Evolutionary conservation across 441 rosid species (phyloP), one percentile per base, ranked within the genome.

Genomic region (Syzygium syzygioides): DNA sequence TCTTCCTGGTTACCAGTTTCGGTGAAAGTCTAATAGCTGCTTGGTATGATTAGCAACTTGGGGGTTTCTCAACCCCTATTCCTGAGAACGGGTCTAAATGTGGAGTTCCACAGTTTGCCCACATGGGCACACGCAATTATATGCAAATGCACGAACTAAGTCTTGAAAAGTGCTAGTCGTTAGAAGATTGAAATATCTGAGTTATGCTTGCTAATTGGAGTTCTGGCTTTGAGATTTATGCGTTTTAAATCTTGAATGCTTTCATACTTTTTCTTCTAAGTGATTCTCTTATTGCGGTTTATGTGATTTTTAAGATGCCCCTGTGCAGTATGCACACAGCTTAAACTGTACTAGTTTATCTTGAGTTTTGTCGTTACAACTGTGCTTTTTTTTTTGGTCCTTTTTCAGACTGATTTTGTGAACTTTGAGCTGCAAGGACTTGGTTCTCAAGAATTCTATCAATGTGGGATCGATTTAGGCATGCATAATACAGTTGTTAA

Each of bases 371-470:
- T 76, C 9, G 1, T 23, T 23, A 76, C 52, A 76, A 76, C 52
- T 76, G 83, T 37, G n/a, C 52, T 41, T 76, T 37, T 23, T 25
- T 25, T 23, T 25, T 37, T 71, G 6, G 17, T 76, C 83, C 76
- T 87, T 52, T 93, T 86, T 89, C 94, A 94, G 97, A 93, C 89
- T 55, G 90, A 85, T 88, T 86, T 90, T 56, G 92, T 88, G 87
- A 90, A 89, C 91, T 79, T 88, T 34, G 93, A 87, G 86, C 86
- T 91, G 85, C 94, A 90, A 48, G 92, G 86, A 87, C 91, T 88
- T 86, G 89, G 88, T 62, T 94, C 92, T 92, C 91, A 89, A 90
- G 94, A 88, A 89, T 92, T 93, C 89, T 93, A 93, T 92, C 91
- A 91, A 88, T 91, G 91, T 57, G 89, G 89, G 56, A 71, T 93